Evolutionary conservation across 1,139 yeast genomes (phyloP), one percentile per base, ranked within the genome.

Genomic region (Protomyces macrosporus): DNA sequence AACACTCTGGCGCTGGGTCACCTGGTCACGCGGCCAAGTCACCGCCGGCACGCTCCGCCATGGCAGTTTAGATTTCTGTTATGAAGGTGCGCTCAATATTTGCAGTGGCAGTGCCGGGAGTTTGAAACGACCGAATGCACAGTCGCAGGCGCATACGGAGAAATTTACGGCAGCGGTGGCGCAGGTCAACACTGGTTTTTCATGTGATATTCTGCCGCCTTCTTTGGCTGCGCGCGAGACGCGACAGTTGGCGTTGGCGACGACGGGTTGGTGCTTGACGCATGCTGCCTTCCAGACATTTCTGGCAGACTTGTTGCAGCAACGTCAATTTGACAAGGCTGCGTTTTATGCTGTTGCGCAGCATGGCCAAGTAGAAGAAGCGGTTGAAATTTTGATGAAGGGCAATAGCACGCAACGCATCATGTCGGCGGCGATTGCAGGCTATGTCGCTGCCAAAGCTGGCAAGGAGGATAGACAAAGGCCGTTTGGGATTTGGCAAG

Each of bases 261-360:
- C 89, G 3, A 86, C 93, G 16, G 98, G 98, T 0, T 91, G 97
- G 96, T 90, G 89, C 71, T 84, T 89, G 71, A 86, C 91, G 1
- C 82, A 83, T 35, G 78, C 82, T 14, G 96, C 90, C 70, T 81
- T 90, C 68, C 96, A 90, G 65, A 84, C 82, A 55, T 85, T 87
- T 68, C 81, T 89, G 57, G 77, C 78, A 42, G 78, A 79, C 53
- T 57, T 57, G 40, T 50, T 58, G 30, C 54, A 54, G 12, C 30
- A 23, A 14, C 93, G 90, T 0, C 82, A 83, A 67, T 82, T 82
- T 66, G 96, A 90, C 68, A 86, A 93, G 72, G 98, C 98, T 0
- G 98, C 98, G 0, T 98, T 96, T 0, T 90, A 97, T 96, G 97
- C 98, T 0, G 93, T 90, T 0, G 55, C 56, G 3, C 93, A 93